A percentile compares a stretch with the other conserved stretches of the same genome.
These are phyloP conservation scores for Bisporella sp. DNA, from an alignment of 2,329 filamentous ascomycete species.

Conservation along the genomic window DNA sequence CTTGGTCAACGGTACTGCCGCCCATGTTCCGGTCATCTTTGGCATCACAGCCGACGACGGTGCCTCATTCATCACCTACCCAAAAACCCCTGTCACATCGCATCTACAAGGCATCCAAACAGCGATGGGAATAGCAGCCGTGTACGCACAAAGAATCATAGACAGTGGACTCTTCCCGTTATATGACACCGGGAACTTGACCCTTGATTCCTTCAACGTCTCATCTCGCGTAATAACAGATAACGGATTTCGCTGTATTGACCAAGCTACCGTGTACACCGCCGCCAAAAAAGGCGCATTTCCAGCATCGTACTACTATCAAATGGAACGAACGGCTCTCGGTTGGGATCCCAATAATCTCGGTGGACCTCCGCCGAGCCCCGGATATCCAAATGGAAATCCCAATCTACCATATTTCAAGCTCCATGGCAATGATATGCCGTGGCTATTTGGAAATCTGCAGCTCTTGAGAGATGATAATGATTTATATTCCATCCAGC, in stretches of 20 bases:
- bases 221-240: conserved; percentile 45
- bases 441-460: conserved; percentile 40
- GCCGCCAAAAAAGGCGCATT: conserved; percentile 34
- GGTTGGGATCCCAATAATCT: conserved; percentile 46
- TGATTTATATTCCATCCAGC: conserved; percentile 38
- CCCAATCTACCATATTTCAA: conserved; percentile 45
- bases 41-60: conserved; percentile 42
- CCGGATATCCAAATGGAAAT: conserved; percentile 37
- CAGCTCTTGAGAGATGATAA: conserved; percentile 34
- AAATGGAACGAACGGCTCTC: conserved; percentile 40
- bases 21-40: conserved; percentile 45
- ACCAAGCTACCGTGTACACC: conserved; percentile 47
- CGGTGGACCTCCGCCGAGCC: conserved; percentile 34
- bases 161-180: conserved; percentile 41
- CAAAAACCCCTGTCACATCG: conserved; percentile 34
- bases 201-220: conserved; percentile 48
- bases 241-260: conserved; percentile 46
- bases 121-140: conserved; percentile 38
- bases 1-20: conserved; percentile 36
- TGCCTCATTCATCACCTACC: conserved; percentile 41
- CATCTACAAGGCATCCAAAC: conserved; percentile 35
- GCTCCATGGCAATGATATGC: conserved; percentile 41
- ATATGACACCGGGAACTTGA: conserved; percentile 41
- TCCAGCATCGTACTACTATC: conserved; percentile 41
- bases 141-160: conserved; percentile 34